Base-by-base conservation (phyloP, 257 asterid species). In the Primulina huaijiensis region DNA sequence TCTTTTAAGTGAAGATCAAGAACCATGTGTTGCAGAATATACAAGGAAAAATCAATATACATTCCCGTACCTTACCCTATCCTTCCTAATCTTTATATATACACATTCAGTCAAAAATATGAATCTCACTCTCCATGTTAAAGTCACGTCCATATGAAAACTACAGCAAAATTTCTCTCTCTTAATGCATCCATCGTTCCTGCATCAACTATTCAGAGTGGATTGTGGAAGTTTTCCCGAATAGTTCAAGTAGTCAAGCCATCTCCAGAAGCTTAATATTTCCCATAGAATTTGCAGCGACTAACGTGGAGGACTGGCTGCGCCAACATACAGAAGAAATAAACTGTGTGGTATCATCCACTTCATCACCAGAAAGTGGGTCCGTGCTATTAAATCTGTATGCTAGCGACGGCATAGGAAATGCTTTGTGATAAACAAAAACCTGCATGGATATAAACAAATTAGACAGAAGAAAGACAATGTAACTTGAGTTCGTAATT, bases 271-370 rank as follows among this genome's bases (percentile, higher is more conserved):
- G 83, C 88, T 91, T 94, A 40, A 94, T 82, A 62, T 94, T 89
- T 46, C 99, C 99, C 87, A 88, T 77, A 59, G 99, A 94, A 76
- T 94, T 91, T 17, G 97, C 97, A 56, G 99, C 97, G 52, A 94
- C 92, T 77, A 91, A 83, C 76, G 96, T 85, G 62, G 96, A 77
- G 3, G 97, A 85, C 61, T 91, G 95, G 56, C 96, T 90, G 0
- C 89, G 95, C 99, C 99, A 94, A 74, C 97, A 91, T 19, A 91
- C 96, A 8, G 97, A 89, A 31, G 99, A 94, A 80, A 89, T 89
- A 76, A 94, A 94, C 75, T 87, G 97, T 61, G 95, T 83, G 30
- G 86, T 33, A 71, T 88, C 96, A 37, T 88, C 97, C 68, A 79
- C 84, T 70, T 85, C 95, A 60, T 88, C 96, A 8, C 89, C 93